These are phyloP conservation scores for Colletotrichum tropicicola DNA, from an alignment of 2,329 filamentous ascomycete genomes.

Conservation along the genomic window DNA sequence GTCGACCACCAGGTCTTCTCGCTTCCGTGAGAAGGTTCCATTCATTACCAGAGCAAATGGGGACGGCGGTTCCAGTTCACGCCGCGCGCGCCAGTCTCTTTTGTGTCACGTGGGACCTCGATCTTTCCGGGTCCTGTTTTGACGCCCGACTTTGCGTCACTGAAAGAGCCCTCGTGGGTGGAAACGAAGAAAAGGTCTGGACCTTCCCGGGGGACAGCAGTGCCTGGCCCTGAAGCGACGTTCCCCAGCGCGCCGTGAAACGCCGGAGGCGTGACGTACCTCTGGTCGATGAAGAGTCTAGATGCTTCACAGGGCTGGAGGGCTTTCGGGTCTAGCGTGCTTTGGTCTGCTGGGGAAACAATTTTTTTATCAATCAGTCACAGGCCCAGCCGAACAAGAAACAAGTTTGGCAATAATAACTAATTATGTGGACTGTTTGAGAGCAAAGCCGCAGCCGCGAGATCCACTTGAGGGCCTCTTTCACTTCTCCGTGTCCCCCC, in stretches of 20 bases:
- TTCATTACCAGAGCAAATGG: neutral
- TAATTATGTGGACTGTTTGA: neutral
- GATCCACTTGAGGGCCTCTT: neutral
- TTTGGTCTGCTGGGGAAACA: neutral
- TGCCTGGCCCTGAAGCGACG: neutral
- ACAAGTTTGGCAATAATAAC: constrained; percentile 7
- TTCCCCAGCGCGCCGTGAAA: constrained; percentile 12
- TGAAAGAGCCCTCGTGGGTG: neutral
- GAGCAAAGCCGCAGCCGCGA: neutral
- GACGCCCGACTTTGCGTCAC: neutral
- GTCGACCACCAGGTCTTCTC: neutral
- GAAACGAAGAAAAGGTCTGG: neutral
- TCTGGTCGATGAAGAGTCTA: constrained; percentile 21
- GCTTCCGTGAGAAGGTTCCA: neutral
- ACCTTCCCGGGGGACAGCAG: neutral
- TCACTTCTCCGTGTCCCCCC: neutral
- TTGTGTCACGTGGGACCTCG: neutral
- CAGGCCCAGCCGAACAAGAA: neutral
- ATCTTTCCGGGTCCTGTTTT: neutral
- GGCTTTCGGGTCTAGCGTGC: neutral
- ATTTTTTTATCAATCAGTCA: constrained; percentile 5
- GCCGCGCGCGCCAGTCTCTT: neutral
- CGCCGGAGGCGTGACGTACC: constrained; percentile 8
- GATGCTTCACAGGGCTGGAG: constrained; percentile 28
- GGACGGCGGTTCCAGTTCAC: neutral